Evolutionary conservation across 2,329 filamentous ascomycete genomes (phyloP), one percentile per base, ranked within the genome.

Genomic region (Colletotrichum musicola): DNA sequence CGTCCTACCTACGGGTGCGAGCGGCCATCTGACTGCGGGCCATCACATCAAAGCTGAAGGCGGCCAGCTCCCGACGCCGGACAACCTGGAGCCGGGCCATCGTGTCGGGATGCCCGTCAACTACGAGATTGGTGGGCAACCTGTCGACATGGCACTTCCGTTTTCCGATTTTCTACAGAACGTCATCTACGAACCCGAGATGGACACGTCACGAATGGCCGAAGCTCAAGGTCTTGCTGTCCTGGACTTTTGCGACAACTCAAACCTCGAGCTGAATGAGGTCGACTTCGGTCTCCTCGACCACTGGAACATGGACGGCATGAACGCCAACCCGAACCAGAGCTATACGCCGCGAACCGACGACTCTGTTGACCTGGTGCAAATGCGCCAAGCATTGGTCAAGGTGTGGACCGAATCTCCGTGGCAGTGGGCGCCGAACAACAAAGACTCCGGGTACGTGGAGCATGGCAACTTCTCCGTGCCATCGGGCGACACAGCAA

Each of bases 131-230:
- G 69, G 72, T 6, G 42, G 14, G 16, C 65, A 65, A 27, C 22
- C 30, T 12, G 68, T 68, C 18, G 70, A 69, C 27, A 57, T 69
- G 54, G 20, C 68, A 1, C 73, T 81, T 16, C 82, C 83, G 1
- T 86, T 87, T 70, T 81, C 82, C 18, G 83, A 86, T 58, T 87
- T 87, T 57, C 75, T 88, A 14, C 82, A 83, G 6, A 83, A 85
- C 49, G 80, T 87, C 13, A 77, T 88, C 16, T 86, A 84, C 63
- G 81, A 86, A n/a, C 81, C 83, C 44, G 77, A 80, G 1, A 71
- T 81, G 25, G 77, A 81, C 25, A 69, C 77, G 7, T 71, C 77
- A 60, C 66, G 78, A 3, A 75, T 75, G n/a, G 54, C 59, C 12
- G 81, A 82, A 63, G 73, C 76, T 4, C 82, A 83, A 62, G 82